Percentiles rank a stretch among this genome's conserved stretches.
Evolutionary conservation across 2,329 filamentous ascomycete species (phyloP).

Genomic region (Teratosphaeria zuluensis): DNA sequence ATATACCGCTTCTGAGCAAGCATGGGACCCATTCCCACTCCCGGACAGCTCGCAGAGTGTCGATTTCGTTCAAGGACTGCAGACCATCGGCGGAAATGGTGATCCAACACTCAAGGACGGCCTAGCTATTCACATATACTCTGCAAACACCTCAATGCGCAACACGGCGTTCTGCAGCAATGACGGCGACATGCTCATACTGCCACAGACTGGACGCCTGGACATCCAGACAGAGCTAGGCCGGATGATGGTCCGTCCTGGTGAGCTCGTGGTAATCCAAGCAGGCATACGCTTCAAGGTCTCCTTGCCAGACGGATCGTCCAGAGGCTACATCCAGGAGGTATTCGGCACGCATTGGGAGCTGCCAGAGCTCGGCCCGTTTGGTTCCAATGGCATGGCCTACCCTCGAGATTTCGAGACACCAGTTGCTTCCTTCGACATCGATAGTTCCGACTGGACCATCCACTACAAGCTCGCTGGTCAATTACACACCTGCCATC

Average conservation of each 20-base stretch:
- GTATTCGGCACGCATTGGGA: conserved; percentile 43
- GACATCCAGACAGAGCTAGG: conserved; percentile 60
- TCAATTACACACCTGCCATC: conserved; percentile 47
- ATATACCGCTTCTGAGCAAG: conserved; percentile 4
- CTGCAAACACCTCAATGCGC: conserved; percentile 12
- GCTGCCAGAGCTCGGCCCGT: conserved; percentile 54
- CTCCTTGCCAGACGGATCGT: conserved; percentile 46
- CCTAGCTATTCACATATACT: conserved; percentile 14
- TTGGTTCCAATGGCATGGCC: conserved; percentile 56
- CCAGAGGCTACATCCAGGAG: conserved; percentile 56
- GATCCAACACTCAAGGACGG: conserved; percentile 12
- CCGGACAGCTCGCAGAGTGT: conserved; percentile 5
- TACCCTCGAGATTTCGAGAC: conserved; percentile 54
- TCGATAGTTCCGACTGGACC: conserved; percentile 43
- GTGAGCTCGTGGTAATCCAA: conserved; percentile 55
- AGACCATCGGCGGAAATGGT: conserved; percentile 15
- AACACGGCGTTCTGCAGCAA: conserved; percentile 64
- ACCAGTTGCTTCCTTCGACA: conserved; percentile 48
- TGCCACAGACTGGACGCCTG: conserved; percentile 52
- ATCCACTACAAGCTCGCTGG: conserved; percentile 53
- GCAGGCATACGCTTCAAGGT: conserved; percentile 54
- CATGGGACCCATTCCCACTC: conserved; percentile 10
- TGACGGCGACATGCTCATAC: conserved; percentile 57
- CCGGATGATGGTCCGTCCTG: conserved; percentile 50
- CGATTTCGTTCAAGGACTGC: conserved; percentile 14